A percentile compares a stretch with the other conserved stretches of the same genome.
Evolutionary conservation across 805 yeast genomes (phyloP).

Genomic region (Barnettozyma botsteinii): DNA sequence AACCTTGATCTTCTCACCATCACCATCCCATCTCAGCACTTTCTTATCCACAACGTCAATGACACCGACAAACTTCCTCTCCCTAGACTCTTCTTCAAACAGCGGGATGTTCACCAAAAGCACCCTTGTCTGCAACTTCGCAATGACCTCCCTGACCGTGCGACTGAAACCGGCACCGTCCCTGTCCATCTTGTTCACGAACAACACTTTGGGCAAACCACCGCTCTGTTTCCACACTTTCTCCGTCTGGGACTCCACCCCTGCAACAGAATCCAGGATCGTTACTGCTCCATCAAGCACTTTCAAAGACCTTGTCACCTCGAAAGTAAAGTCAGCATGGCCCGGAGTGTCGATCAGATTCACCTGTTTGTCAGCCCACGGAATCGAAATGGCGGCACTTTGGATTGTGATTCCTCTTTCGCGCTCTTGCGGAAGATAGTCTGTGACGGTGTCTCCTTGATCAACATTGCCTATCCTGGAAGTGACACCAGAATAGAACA

Average conservation of each 20-base stretch:
- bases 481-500: conserved; percentile 82
- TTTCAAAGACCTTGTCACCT: conserved; percentile 81
- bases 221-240: conserved; percentile 91
- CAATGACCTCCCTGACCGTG: conserved; percentile 78
- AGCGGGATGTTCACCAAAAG: conserved; percentile 75
- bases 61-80: conserved; percentile 54
- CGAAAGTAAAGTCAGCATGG: conserved; percentile 95
- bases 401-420: conserved; percentile 94
- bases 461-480: conserved; percentile 86
- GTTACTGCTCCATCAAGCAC: conserved; percentile 94
- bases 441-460: conserved; percentile 95
- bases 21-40: conserved; percentile 48
- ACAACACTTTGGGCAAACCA: conserved; percentile 72
- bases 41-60: conserved; percentile 67
- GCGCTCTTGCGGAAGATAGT: conserved; percentile 83
- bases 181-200: conserved; percentile 93
- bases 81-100: conserved; percentile 43
- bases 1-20: conserved; percentile 49
- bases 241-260: conserved; percentile 97
- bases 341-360: conserved; percentile 97
- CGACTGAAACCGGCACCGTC: conserved; percentile 93
- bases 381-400: conserved; percentile 89
- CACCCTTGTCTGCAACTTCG: conserved; percentile 68
- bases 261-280: conserved; percentile 91
- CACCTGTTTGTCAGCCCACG: conserved; percentile 73